Base-by-base conservation (phyloP, 2,329 filamentous ascomycete genomes). In the Ophiostoma perfectum region DNA sequence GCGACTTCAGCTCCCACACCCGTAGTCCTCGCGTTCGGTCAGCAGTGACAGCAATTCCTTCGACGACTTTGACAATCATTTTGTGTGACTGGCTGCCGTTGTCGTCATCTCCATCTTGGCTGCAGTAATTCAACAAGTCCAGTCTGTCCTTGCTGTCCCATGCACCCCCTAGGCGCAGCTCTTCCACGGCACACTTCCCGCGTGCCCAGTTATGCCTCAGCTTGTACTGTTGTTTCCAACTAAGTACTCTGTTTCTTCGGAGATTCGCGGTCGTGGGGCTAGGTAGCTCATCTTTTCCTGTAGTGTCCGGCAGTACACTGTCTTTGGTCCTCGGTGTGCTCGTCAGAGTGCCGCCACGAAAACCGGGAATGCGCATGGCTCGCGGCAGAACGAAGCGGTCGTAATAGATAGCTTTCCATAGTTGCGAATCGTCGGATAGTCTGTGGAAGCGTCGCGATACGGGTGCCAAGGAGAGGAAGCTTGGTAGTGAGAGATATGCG, bases 351-450 rank as follows among this genome's bases (percentile, higher is more conserved):
- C 64, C 55, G 18, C 47, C 49, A 1, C 81, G 78, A 68, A 90
- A 84, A 36, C 90, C 89, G 0, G 91, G 90, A 68, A 94, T 88
- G 69, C 90, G 87, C 72, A 90, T 84, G 47, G 90, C 90, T 74
- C 93, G 87, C 52, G 92, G 93, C 47, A 91, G 84, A 42, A 97
- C 91, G 78, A 96, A 98, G 71, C 90, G 88, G 39, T 87, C 84
- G 78, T 96, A 97, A 79, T 97, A 99, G 65, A 92, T 86, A 14
- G 85, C 84, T 77, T 94, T 95, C 95, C 95, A 99, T 68, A 98
- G 81, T 76, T 97, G 92, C 0, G 90, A 90, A 77, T 98, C 95
- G 67, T 85, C 83, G 7, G 91, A 85, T 18, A 98, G 83, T 52
- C 82, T 82, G 73, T 88, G 83, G 75, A 96, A 90, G 70, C 90